Evolutionary conservation across 352 stramenopile genomes (phyloP), one percentile per base, ranked within the genome.

Genomic region (Phytophthora cryptogea): DNA sequence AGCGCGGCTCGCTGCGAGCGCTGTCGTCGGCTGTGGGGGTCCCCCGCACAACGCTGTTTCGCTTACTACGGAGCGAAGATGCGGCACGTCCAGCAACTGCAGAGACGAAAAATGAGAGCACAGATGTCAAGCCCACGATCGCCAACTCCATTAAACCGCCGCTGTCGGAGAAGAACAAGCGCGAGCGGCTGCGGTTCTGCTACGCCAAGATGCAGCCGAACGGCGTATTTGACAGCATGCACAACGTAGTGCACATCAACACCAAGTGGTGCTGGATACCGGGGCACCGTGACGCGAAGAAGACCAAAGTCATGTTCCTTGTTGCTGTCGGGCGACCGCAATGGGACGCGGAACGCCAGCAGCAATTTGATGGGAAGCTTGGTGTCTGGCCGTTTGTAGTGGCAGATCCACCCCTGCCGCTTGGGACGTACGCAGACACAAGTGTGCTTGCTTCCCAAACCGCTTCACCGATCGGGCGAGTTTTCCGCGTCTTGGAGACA

Each of bases 361-460:
- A 58, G 49, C 61, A 63, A 3, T 83, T 79, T 45, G 65, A 83
- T 28, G 74, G 74, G 8, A 80, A 83, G 36, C 46, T 83, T 43
- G 74, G 74, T 20, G 48, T 66, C 14, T 80, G 70, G 68, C 54
- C 68, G 4, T 76, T 76, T 49, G 33, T 72, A 9, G 47, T 50
- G 20, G 33, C 54, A 3, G 54, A 72, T 8, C 39, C 63, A 4
- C 39, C 55, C 0, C 40, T 71, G 28, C 42, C 51, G 4, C 51
- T 52, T 0, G 54, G 61, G 28, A 44, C 42, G 30, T 59, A 59
- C 10, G 6, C 43, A 16, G 43, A 54, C 28, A 17, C 26, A 4
- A 65, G 41, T 40, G 11, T 52, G 11, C 27, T 53, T 20, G 33
- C 41, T 39, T 56, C 54, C 16, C 31, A 60, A 54, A 33, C 40